A percentile compares a stretch with the other conserved stretches of the same genome.
phyloP scores from a whole-genome alignment of 2,329 filamentous ascomycete genomes.

The Paraphoma sp. region DNA sequence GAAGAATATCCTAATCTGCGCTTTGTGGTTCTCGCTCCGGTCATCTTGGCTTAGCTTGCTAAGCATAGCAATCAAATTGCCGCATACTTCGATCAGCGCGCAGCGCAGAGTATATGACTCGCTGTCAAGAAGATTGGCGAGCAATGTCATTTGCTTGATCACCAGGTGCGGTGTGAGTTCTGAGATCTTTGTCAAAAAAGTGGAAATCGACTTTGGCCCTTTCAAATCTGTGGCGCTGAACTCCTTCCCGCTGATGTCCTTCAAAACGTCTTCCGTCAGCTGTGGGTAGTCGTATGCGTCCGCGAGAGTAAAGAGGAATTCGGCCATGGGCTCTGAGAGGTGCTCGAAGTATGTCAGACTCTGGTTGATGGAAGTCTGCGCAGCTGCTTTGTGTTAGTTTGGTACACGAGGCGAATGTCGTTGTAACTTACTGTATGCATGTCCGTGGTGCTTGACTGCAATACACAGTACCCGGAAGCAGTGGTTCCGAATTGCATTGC shows the following conservation, averaged over 20 bases:
- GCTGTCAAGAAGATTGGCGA: constrained; percentile 94
- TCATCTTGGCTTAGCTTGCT: constrained; percentile 82
- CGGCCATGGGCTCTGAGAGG: constrained; percentile 98
- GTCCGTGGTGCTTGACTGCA: constrained; percentile 95
- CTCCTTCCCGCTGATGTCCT: constrained; percentile 95
- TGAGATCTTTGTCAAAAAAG: constrained; percentile 91
- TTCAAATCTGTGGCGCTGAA: constrained; percentile 97
- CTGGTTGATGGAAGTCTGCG: constrained; percentile 97
- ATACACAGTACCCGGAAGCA: constrained; percentile 97
- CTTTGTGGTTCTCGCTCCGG: constrained; percentile 89
- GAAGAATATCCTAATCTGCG: constrained; percentile 95
- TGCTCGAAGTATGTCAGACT: constrained; percentile 98
- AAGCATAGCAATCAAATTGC: constrained; percentile 89
- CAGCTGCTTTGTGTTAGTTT: constrained; percentile 62
- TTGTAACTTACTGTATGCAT: constrained; percentile 81
- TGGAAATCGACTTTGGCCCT: constrained; percentile 94
- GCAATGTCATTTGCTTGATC: constrained; percentile 95
- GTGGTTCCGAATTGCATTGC: constrained; percentile 89
- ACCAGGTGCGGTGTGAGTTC: constrained; percentile 90
- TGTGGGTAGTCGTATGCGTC: constrained; percentile 99
- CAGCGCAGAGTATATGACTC: constrained; percentile 96
- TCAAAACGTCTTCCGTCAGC: constrained; percentile 88
- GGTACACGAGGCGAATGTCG: too few species aligned
- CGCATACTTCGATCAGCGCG: constrained; percentile 94
- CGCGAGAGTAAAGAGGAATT: constrained; percentile 92